Evolutionary conservation across 805 yeast species (phyloP), one percentile per base, ranked within the genome.

Genomic region (Sungouiella thailandica): DNA sequence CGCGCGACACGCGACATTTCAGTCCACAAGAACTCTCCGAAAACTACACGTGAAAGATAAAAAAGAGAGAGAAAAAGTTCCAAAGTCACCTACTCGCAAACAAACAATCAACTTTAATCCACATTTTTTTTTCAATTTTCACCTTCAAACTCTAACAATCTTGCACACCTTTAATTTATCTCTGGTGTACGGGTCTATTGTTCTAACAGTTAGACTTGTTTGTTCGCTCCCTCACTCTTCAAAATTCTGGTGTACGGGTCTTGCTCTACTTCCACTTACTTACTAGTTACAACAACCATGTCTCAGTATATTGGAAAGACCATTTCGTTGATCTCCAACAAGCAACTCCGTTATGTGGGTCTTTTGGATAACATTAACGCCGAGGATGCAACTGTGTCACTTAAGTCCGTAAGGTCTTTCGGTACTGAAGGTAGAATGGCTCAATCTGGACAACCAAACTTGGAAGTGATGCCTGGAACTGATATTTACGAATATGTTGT

Each of bases 251-350:
- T 23, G 29, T 20, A 34, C 31, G 36, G 29, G 36, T 28, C 19
- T 12, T 4, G 13, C 29, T 15, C 12, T n/a, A 28, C 31, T 19
- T 19, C 23, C 6, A 2, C 23, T 10, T 23, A 15, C 5, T 3
- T 5, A 14, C 23, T 5, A 11, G 12, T 19, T 11, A 12, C 17
- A 28, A 36, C 23, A 32, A 31, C 37, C 28, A 93, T 93, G 97
- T 82, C 97, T 29, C 88, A 88, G 53, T 89, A 82, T 60, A 83
- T 88, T 46, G 97, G 97, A 7, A 86, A 86, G 57, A 81, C 90
- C 32, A 86, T 88, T 48, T 78, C 93, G 17, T 69, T 87, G 55
- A 74, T 83, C 43, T 81, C 94, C 38, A 77, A 76, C 53, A 80
- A 83, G 49, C 86, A 85, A 24, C 80, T 84, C 40, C 79, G 95